phyloP scores from a whole-genome alignment of 1,284 basidiomycete species.

The Inonotus hispidus region DNA sequence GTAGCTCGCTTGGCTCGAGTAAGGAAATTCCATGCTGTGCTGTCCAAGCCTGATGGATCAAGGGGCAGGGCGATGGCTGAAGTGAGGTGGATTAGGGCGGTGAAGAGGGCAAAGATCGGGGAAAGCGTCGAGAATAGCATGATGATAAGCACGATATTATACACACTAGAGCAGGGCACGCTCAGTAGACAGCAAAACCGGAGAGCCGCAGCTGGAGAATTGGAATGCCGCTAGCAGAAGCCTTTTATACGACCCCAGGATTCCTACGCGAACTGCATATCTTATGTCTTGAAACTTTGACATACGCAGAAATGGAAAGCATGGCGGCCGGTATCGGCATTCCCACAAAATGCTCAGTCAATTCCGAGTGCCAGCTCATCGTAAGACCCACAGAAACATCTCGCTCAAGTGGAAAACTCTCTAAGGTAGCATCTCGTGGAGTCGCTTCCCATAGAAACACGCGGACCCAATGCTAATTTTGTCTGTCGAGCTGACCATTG shows the following conservation, averaged over 20 bases:
- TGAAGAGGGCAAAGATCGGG: conserved; percentile 5
- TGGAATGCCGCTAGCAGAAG: not conserved
- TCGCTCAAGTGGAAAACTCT: not conserved
- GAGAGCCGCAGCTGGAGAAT: not conserved
- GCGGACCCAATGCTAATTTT: not conserved
- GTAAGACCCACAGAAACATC: not conserved
- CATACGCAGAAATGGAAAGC: not conserved
- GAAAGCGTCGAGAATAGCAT: conserved; percentile 14
- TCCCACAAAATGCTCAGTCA: not conserved
- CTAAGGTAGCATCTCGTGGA: not conserved
- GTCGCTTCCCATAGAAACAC: not conserved
- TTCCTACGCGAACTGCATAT: not conserved
- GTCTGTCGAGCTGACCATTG: not conserved
- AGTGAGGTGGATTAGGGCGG: not conserved
- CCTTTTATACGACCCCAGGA: not conserved
- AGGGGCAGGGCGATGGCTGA: conserved; percentile 8
- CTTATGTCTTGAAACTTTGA: not conserved
- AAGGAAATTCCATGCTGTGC: conserved; percentile 32
- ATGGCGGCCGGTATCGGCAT: too few species aligned
- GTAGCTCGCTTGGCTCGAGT: conserved; percentile 30
- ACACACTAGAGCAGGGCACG: not conserved
- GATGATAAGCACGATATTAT: not conserved
- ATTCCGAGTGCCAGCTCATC: not conserved
- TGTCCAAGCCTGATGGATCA: conserved; percentile 4
- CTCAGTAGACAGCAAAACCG: not conserved